phyloP scores from a whole-genome alignment of 768 basidiomycete genomes.

The Mrakia frigida region DNA sequence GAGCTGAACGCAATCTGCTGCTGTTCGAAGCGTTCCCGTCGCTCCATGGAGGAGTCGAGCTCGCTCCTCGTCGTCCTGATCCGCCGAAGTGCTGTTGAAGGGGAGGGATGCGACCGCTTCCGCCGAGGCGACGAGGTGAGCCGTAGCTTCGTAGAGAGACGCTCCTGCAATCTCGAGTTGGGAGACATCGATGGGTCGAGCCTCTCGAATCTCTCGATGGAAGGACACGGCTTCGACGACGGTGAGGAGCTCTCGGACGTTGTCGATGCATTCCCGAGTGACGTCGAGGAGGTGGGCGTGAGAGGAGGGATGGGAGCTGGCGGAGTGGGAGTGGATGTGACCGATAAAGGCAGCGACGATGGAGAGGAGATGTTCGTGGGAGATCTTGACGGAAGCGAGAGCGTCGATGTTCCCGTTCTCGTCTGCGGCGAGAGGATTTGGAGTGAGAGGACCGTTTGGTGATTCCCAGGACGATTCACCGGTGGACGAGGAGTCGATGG shows the following conservation, averaged over 20 bases:
- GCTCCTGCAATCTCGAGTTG: slow-evolving; percentile 68
- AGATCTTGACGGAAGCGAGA: slow-evolving; percentile 53
- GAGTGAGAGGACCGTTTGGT: background rate
- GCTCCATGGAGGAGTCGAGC: slow-evolving; percentile 69
- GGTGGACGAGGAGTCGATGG: slow-evolving; percentile 6
- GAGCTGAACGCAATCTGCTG: slow-evolving; percentile 78
- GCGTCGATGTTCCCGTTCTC: slow-evolving; percentile 13
- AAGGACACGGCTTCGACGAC: slow-evolving; percentile 83
- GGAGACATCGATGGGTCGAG: slow-evolving; percentile 53
- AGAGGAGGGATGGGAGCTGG: slow-evolving; percentile 82
- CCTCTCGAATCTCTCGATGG: slow-evolving; percentile 60
- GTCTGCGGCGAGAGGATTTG: background rate
- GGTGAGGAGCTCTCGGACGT: slow-evolving; percentile 82
- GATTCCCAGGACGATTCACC: slow-evolving; percentile 1
- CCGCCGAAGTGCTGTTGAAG: slow-evolving; percentile 29
- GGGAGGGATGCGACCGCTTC: slow-evolving; percentile 62
- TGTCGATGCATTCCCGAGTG: slow-evolving; percentile 88
- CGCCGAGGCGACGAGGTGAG: slow-evolving; percentile 79
- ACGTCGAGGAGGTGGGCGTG: slow-evolving; percentile 92
- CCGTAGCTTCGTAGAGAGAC: slow-evolving; percentile 75
- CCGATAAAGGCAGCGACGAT: slow-evolving; percentile 97
- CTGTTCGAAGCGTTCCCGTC: slow-evolving; percentile 78
- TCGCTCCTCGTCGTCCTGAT: slow-evolving; percentile 35
- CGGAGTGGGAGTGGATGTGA: slow-evolving; percentile 88
- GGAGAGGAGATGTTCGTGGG: slow-evolving; percentile 85